Evolutionary conservation across 2,329 filamentous ascomycete genomes (phyloP).

Genomic region (Neoascochyta sp.): DNA sequence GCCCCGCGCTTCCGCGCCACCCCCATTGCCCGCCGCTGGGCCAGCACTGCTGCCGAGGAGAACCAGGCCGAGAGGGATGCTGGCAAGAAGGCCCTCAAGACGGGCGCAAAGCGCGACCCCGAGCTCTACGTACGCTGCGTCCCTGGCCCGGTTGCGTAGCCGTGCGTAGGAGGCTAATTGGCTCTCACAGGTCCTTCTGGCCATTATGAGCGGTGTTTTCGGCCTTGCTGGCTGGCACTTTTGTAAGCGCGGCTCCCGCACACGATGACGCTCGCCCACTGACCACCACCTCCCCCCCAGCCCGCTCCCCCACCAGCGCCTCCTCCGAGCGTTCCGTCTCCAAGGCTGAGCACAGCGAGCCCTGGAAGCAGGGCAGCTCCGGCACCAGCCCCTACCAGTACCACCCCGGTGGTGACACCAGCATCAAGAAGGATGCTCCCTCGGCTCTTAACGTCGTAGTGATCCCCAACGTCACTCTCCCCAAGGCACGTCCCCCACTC

Average conservation of each 20-base stretch:
- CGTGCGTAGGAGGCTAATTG: slow-evolving; percentile 19
- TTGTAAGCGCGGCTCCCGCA: slow-evolving; percentile 61
- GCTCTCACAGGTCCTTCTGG: slow-evolving; percentile 70
- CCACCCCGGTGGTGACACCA: slow-evolving; percentile 76
- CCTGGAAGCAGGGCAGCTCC: slow-evolving; percentile 69
- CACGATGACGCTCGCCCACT: too few species aligned
- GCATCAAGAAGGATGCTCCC: slow-evolving; percentile 79
- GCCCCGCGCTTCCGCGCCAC: slow-evolving; percentile 44
- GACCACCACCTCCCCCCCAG: too few species aligned
- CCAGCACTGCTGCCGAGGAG: slow-evolving; percentile 29
- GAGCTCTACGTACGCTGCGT: slow-evolving; percentile 64
- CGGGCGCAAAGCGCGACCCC: slow-evolving; percentile 65
- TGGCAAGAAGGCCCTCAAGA: slow-evolving; percentile 52
- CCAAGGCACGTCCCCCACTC: slow-evolving; percentile 52
- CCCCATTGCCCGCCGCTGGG: slow-evolving; percentile 32
- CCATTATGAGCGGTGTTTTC: slow-evolving; percentile 85
- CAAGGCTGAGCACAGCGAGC: slow-evolving; percentile 75
- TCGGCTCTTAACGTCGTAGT: slow-evolving; percentile 94
- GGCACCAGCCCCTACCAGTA: slow-evolving; percentile 66
- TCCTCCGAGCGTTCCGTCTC: slow-evolving; percentile 76
- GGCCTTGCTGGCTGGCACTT: slow-evolving; percentile 88
- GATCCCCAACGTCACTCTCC: slow-evolving; percentile 87
- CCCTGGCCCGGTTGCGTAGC: slow-evolving; percentile 1
- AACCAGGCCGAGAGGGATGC: slow-evolving; percentile 46
- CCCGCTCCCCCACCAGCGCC: slow-evolving; percentile 77